Evolutionary conservation across 768 basidiomycete species (phyloP).

Genomic region (Hydnomerulius pinastri): DNA sequence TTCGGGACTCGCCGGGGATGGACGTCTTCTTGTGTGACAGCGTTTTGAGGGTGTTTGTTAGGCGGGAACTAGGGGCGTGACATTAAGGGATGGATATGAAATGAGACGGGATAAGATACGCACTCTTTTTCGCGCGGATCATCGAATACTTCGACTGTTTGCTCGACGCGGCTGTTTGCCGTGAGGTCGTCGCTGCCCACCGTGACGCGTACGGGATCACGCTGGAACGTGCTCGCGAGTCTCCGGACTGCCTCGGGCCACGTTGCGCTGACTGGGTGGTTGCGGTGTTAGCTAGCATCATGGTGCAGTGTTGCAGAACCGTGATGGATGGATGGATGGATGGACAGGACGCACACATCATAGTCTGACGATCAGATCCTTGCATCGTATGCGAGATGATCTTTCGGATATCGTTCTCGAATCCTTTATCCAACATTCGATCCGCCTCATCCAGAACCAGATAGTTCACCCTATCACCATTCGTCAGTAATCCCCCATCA

Average conservation of each 20-base stretch:
- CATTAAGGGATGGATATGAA: neutral
- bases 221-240: constrained; percentile 86
- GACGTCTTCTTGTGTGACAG: constrained; percentile 65
- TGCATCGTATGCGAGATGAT: constrained; percentile 81
- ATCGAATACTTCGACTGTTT: constrained; percentile 90
- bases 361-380: constrained; percentile 75
- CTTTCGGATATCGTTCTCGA: constrained; percentile 93
- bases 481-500: constrained; percentile 3
- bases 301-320: neutral
- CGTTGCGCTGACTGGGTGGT: constrained; percentile 95
- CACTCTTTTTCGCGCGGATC: constrained; percentile 86
- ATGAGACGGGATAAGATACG: constrained; percentile 25
- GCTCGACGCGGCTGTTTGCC: constrained; percentile 93
- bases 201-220: constrained; percentile 83
- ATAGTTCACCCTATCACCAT: constrained; percentile 68
- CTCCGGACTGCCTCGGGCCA: constrained; percentile 96
- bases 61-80: constrained; percentile 63
- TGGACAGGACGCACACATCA: constrained; percentile 78
- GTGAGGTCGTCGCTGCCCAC: constrained; percentile 95
- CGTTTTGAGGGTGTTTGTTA: constrained; percentile 55
- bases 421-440: constrained; percentile 97
- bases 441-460: constrained; percentile 97
- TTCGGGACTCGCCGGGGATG: constrained; percentile 59
- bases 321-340: neutral
- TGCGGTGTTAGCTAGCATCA: too few species aligned